Percentiles rank a stretch among this genome's conserved stretches.
Conservation (phyloP, 1,284 basidiomycete species). For the Ustilago crameri region DNA sequence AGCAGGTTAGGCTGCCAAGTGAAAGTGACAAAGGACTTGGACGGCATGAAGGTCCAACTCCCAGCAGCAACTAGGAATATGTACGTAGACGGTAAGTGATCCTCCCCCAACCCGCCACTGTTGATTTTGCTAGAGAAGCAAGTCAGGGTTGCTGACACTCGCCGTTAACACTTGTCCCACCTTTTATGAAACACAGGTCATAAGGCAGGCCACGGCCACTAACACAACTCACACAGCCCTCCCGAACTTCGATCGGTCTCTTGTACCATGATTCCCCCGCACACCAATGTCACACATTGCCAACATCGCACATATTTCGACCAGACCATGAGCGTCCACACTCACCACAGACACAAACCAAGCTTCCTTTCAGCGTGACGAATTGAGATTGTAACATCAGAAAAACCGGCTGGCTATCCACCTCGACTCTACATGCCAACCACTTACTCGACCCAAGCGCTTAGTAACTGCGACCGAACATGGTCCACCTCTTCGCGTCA, state of each 20-base stretch:
- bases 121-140: too few relatives aligned
- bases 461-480: constrained; percentile 67
- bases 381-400: not conserved
- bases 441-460: too few relatives aligned
- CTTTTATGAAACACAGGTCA: constrained; percentile 28
- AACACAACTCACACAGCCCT: not conserved
- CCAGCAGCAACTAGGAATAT: constrained; percentile 96
- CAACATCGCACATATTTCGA: too few relatives aligned
- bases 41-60: constrained; percentile 85
- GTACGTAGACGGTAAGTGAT: constrained; percentile 85
- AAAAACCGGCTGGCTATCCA: not conserved
- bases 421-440: too few relatives aligned
- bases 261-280: not conserved
- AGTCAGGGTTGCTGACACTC: too few relatives aligned
- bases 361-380: not conserved
- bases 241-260: too few relatives aligned
- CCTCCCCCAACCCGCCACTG: too few relatives aligned
- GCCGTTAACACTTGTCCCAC: too few relatives aligned
- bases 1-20: constrained; percentile 81
- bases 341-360: not conserved
- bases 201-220: constrained; percentile 46
- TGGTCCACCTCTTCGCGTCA: constrained; percentile 67
- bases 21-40: constrained; percentile 80
- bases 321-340: too few relatives aligned
- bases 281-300: not conserved